Evolutionary conservation across 768 basidiomycete species (phyloP).

Genomic region (Serendipita sp.): DNA sequence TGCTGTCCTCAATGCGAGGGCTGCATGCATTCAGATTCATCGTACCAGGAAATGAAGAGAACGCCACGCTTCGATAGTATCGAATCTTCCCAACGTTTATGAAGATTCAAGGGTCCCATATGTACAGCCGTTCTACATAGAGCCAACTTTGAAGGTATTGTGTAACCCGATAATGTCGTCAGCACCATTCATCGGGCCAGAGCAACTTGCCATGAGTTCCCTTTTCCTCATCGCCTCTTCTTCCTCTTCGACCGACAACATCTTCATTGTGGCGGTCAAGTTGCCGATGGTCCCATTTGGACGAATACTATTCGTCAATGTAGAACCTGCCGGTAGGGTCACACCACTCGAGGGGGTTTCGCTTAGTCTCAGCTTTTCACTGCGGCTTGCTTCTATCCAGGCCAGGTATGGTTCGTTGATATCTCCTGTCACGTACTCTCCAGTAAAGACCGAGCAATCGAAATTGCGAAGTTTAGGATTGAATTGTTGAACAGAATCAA

Average conservation of each 20-base stretch:
- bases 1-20: neutral
- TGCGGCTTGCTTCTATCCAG: conserved; percentile 57
- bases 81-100: neutral
- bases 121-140: neutral
- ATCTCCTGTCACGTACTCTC: conserved; percentile 89
- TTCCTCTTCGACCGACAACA: conserved; percentile 10
- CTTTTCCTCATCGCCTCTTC: conserved; percentile 14
- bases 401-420: conserved; percentile 70
- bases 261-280: neutral
- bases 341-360: conserved; percentile 19
- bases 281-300: conserved; percentile 13
- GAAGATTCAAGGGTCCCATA: neutral
- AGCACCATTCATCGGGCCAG: conserved; percentile 38
- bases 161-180: conserved; percentile 70
- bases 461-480: conserved; percentile 63
- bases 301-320: conserved; percentile 13
- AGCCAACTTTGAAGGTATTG: conserved; percentile 24
- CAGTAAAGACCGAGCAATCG: conserved; percentile 96
- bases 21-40: neutral
- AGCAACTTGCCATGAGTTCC: conserved; percentile 14
- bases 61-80: too few relatives aligned
- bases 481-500: conserved; percentile 69
- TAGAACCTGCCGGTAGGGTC: conserved; percentile 20
- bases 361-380: conserved; percentile 56
- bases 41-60: neutral